Base-by-base conservation (phyloP, 2,329 filamentous ascomycete genomes). In the Fusarium irregulare region DNA sequence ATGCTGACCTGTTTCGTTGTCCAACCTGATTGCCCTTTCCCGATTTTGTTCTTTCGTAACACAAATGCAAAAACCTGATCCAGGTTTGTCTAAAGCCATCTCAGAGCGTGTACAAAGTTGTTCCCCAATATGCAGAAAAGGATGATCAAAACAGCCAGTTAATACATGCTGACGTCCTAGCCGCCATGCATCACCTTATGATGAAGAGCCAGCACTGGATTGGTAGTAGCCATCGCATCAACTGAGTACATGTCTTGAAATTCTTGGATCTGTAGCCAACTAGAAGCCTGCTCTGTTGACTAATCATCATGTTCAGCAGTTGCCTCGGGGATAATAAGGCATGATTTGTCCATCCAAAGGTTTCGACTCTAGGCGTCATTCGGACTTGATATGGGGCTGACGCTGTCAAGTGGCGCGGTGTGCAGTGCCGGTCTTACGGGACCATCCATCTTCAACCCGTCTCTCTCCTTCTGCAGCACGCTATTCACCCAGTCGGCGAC, bases 401-500 rank as follows among this genome's bases (percentile, higher is more conserved):
- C 88, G 14, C 88, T 88, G 78, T 97, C 93, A 46, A 98, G 81
- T 3, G 94, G 93, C 25, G 93, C 95, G 7, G 93, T 91, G 78
- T 98, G 96, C 67, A 98, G 81, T 5, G 96, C 94, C 18, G 96
- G 96, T 76, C 92, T 93, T 50, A 85, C 84, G 18, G 81, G 78
- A 50, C 83, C 84, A 7, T 83, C 84, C 44, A 76, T 77, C 41
- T 80, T 76, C 37, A 82, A 77, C 83, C 87, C 92, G 4, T 84
- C 86, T 67, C 83, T 85, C 48, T 77, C 76, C 37, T 71, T 72
- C 75, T 90, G 90, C 74, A 98, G 80, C 20, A 92, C 92, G 9
- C 82, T 83, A 41, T 85, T 86, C 2, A 97, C 95, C 96, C 96
- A 99, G 28, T 88, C 86, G 1, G 93, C 93, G 7, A 98, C 93